Evolutionary conservation across 2,329 filamentous ascomycete genomes (phyloP).

Genomic region (Cadophora luteo-olivacea): DNA sequence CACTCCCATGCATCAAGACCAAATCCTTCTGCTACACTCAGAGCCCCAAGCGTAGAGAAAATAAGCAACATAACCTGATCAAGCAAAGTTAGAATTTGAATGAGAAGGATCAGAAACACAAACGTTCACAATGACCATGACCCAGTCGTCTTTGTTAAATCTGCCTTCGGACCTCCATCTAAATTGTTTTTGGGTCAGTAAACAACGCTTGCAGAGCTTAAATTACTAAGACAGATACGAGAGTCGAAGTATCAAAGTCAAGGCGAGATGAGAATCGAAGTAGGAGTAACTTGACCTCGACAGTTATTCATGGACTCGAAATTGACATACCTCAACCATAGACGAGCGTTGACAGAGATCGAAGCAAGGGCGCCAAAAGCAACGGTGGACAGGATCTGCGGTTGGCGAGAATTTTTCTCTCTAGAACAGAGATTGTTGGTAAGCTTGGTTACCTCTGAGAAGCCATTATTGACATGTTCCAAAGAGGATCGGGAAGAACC

Average conservation of each 20-base stretch:
- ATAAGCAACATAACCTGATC: conserved; percentile 9
- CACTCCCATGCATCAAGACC: conserved; percentile 5
- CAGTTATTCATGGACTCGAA: not conserved
- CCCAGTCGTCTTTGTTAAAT: conserved; percentile 21
- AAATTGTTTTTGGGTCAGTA: not conserved
- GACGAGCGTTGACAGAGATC: conserved; percentile 10
- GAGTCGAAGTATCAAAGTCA: not conserved
- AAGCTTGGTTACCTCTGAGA: conserved; percentile 15
- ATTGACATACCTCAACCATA: not conserved
- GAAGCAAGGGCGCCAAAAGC: conserved; percentile 17
- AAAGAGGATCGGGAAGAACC: not conserved
- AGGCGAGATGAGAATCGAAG: not conserved
- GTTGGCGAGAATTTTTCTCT: conserved; percentile 9
- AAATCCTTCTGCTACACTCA: not conserved
- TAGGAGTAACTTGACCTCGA: no score
- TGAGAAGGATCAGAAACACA: not conserved
- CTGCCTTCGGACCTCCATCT: conserved; percentile 15
- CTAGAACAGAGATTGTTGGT: conserved; percentile 12
- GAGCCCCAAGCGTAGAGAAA: not conserved
- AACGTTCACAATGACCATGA: conserved; percentile 19
- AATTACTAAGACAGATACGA: no score
- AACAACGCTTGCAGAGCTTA: not conserved
- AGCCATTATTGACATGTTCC: not conserved
- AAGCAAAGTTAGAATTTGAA: not conserved
- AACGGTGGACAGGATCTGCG: conserved; percentile 16